Conservation (phyloP, 768 basidiomycete genomes). For the Kockovaella imperatae region DNA sequence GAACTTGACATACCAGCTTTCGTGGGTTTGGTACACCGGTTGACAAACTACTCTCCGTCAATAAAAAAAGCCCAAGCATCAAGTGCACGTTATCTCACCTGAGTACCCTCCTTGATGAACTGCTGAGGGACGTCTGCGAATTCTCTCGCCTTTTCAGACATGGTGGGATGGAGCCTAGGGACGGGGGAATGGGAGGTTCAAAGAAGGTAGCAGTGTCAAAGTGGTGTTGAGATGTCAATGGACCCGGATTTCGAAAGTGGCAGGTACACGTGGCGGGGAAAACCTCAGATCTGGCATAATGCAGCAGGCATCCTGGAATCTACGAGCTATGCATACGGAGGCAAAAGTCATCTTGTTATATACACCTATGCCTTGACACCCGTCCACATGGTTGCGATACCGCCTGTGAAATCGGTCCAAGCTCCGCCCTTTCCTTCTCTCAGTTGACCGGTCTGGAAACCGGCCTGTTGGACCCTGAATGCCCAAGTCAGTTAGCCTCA, state of each 20-base stretch:
- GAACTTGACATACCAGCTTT: slow-evolving; percentile 62
- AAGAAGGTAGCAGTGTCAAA: not conserved
- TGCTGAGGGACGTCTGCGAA: slow-evolving; percentile 85
- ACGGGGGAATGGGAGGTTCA: not conserved
- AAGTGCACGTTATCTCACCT: slow-evolving; percentile 57
- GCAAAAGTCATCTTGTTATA: not conserved
- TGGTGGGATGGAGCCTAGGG: slow-evolving; percentile 39
- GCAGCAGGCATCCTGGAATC: too few relatives aligned
- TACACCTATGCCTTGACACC: slow-evolving; percentile 34
- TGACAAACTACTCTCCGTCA: slow-evolving; percentile 69
- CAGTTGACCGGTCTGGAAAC: slow-evolving; percentile 46
- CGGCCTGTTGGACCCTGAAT: slow-evolving; percentile 42
- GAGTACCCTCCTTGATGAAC: slow-evolving; percentile 86
- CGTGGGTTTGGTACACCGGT: slow-evolving; percentile 95
- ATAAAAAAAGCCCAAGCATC: not conserved
- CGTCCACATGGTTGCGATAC: slow-evolving; percentile 43
- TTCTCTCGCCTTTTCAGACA: slow-evolving; percentile 87
- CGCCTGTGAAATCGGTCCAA: slow-evolving; percentile 45
- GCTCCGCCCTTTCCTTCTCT: slow-evolving; percentile 45
- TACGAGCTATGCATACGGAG: not conserved
- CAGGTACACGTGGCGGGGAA: too few relatives aligned
- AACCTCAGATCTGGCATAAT: too few relatives aligned
- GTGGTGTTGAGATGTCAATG: too few relatives aligned
- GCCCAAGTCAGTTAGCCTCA: not conserved
- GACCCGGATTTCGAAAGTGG: too few relatives aligned